A percentile compares a stretch with the other conserved stretches of the same genome.
phyloP scores from a whole-genome alignment of 495 filamentous ascomycete species.

The Cladorrhinum samala region DNA sequence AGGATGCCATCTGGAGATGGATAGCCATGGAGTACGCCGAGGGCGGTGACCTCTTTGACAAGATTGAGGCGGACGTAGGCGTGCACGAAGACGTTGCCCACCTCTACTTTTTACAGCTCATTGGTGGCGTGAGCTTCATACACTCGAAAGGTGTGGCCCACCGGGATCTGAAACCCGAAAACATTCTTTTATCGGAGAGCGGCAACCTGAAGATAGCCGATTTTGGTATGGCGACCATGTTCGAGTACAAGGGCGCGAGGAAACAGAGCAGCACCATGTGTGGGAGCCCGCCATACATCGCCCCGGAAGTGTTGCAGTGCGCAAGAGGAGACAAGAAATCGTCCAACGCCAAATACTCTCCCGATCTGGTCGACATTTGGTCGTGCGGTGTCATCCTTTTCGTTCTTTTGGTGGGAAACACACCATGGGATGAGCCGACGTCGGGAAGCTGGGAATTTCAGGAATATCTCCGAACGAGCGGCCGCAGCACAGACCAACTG shows the following conservation, averaged over 20 bases:
- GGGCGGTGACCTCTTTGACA: constrained; percentile 97
- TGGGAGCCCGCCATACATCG: constrained; percentile 94
- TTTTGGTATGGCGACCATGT: constrained; percentile 92
- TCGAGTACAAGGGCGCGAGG: constrained; percentile 73
- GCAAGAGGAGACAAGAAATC: constrained; percentile 38
- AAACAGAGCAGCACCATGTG: constrained; percentile 84
- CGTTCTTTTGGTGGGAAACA: constrained; percentile 91
- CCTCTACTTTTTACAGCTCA: constrained; percentile 89
- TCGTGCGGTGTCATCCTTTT: constrained; percentile 95
- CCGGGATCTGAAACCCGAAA: constrained; percentile 87
- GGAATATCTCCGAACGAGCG: constrained; percentile 74
- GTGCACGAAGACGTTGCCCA: constrained; percentile 90
- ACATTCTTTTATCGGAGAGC: constrained; percentile 72
- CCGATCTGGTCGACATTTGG: constrained; percentile 90
- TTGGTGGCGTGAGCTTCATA: constrained; percentile 88
- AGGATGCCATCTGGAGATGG: constrained; percentile 90
- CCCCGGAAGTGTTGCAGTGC: constrained; percentile 75
- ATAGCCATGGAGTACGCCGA: constrained; percentile 97
- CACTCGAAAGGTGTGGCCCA: constrained; percentile 88
- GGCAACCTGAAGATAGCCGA: constrained; percentile 95
- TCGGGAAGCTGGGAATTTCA: constrained; percentile 71
- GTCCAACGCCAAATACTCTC: constrained; percentile 64
- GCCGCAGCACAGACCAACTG: constrained; percentile 74
- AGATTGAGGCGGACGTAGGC: constrained; percentile 95
- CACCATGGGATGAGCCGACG: constrained; percentile 94